Evolutionary conservation across 78 protist species (phyloP).

Genomic region (Dictyostelium purpureum): DNA sequence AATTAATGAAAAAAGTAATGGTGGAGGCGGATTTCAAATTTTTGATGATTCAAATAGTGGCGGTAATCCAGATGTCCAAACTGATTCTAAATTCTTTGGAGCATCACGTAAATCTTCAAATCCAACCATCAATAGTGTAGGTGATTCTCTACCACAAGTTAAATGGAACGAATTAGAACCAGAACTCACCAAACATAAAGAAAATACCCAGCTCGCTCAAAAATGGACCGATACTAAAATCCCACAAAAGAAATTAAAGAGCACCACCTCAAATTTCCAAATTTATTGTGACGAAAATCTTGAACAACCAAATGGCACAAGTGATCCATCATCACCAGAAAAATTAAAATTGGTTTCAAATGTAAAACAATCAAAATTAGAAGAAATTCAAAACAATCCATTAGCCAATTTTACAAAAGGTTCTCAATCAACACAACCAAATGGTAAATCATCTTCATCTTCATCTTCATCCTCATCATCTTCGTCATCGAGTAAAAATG

Average conservation of each 20-base stretch:
- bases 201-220: conserved; percentile 27
- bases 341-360: not conserved
- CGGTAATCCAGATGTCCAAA: not conserved
- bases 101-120: not conserved
- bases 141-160: not conserved
- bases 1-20: not conserved
- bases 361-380: not conserved
- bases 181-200: conserved; percentile 60
- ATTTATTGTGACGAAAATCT: conserved; percentile 41
- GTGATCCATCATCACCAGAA: not conserved
- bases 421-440: not conserved
- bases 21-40: conserved; percentile 20
- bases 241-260: conserved; percentile 32
- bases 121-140: not conserved
- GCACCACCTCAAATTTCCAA: conserved; percentile 5
- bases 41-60: conserved; percentile 41
- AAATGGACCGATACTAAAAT: conserved; percentile 46
- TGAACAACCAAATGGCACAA: not conserved
- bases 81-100: conserved; percentile 46
- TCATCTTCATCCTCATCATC: not conserved
- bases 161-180: conserved; percentile 71
- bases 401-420: conserved; percentile 14
- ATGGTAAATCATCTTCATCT: not conserved
- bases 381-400: conserved; percentile 49
- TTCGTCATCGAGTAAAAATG: not conserved